A percentile compares a stretch with the other conserved stretches of the same genome.
These are phyloP conservation scores for Pulveroboletus sp. DNA, from an alignment of 768 basidiomycete species.

Conservation along the genomic window DNA sequence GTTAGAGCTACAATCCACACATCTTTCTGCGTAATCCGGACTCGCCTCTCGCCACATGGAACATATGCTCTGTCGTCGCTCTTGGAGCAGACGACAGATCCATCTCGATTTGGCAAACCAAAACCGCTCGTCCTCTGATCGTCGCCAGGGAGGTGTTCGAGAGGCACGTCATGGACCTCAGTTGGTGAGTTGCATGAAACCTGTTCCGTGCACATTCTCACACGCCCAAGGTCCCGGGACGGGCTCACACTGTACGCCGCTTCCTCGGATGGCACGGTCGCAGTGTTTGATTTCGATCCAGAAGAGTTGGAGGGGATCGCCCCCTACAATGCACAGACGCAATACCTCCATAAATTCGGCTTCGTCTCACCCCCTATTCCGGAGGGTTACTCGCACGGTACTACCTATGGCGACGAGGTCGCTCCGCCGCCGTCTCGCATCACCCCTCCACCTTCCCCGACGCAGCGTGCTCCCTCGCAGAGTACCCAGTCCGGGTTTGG, in stretches of 20 bases:
- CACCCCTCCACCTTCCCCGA: constrained; percentile 51
- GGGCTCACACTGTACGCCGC: constrained; percentile 90
- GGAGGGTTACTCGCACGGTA: constrained; percentile 63
- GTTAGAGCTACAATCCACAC: constrained; percentile 79
- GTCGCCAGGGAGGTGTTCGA: constrained; percentile 95
- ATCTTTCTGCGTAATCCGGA: constrained; percentile 80
- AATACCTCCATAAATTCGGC: constrained; percentile 79
- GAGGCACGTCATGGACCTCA: constrained; percentile 90
- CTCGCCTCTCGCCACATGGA: constrained; percentile 65
- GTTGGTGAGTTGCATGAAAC: constrained; percentile 62
- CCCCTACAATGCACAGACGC: constrained; percentile 64
- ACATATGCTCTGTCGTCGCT: constrained; percentile 89
- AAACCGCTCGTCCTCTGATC: constrained; percentile 83
- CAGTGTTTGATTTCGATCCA: constrained; percentile 77
- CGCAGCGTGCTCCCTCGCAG: constrained; percentile 29
- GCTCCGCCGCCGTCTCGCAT: constrained; percentile 29
- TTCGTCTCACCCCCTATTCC: constrained; percentile 66
- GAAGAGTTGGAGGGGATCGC: constrained; percentile 82
- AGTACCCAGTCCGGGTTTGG: constrained; percentile 41
- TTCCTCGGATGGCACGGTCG: constrained; percentile 93
- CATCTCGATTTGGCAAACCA: constrained; percentile 96
- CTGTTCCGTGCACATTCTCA: background rate
- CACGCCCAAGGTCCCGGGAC: constrained; percentile 73
- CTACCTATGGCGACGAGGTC: constrained; percentile 15
- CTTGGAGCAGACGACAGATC: constrained; percentile 92